These are phyloP conservation scores for Brassica rapa DNA, from an alignment of 345 rosid genomes.

Conservation along the genomic window DNA sequence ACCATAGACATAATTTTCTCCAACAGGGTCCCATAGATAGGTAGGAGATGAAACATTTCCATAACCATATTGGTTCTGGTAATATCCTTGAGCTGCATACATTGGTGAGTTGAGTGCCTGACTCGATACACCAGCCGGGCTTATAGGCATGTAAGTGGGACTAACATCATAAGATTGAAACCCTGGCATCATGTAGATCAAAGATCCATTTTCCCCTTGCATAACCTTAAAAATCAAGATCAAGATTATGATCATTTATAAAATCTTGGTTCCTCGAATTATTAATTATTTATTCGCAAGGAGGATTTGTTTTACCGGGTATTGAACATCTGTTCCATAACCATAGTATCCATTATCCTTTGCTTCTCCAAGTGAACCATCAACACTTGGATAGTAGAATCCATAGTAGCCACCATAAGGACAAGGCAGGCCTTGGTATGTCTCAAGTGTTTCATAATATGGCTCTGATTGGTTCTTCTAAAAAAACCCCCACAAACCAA, in stretches of 20 bases:
- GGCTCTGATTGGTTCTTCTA: constrained; percentile 39
- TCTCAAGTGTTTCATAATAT: constrained; percentile 39
- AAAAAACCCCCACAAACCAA: not conserved
- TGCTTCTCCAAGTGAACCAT: constrained; percentile 41
- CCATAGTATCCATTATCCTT: constrained; percentile 46
- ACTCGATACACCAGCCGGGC: constrained; percentile 36
- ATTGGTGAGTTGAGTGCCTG: constrained; percentile 43
- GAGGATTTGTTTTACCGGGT: constrained; percentile 45
- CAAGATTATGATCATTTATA: not conserved
- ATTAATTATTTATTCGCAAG: not conserved
- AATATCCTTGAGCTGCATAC: constrained; percentile 44
- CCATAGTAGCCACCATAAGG: constrained; percentile 44
- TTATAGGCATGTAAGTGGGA: constrained; percentile 42
- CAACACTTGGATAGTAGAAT: constrained; percentile 47
- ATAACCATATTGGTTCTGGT: constrained; percentile 44
- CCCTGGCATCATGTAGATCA: constrained; percentile 52
- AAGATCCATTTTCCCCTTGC: constrained; percentile 58
- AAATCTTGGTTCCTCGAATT: not conserved
- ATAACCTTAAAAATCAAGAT: constrained; percentile 40
- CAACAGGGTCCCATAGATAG: constrained; percentile 46
- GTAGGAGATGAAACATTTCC: constrained; percentile 45
- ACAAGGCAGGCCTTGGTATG: constrained; percentile 45
- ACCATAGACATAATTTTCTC: constrained; percentile 38
- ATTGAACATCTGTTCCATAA: constrained; percentile 50
- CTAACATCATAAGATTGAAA: constrained; percentile 47